Percentiles rank a stretch among this genome's conserved stretches.
Conservation (phyloP, 192 early-diverging fungal species). For the Dissophora globulifera region DNA sequence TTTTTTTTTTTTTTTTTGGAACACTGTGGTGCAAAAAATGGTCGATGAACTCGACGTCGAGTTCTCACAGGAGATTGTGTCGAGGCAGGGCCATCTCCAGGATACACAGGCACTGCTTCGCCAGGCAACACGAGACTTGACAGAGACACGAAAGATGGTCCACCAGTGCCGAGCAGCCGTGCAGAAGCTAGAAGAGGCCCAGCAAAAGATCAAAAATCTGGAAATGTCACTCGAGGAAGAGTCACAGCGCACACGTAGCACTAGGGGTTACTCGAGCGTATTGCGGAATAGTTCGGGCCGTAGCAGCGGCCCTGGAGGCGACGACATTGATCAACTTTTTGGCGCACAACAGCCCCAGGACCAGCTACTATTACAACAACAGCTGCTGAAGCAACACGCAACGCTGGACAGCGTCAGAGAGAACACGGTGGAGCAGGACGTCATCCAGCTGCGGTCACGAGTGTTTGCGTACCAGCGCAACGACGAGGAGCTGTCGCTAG, state of each 20-base stretch:
- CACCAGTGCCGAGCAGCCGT: slow-evolving; percentile 60
- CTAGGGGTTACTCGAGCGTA: slow-evolving; percentile 33
- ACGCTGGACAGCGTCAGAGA: slow-evolving; percentile 27
- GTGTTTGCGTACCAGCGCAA: slow-evolving; percentile 53
- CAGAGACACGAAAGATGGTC: slow-evolving; percentile 63
- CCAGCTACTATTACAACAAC: not conserved
- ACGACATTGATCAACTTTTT: slow-evolving; percentile 37
- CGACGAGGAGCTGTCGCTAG: slow-evolving; percentile 61
- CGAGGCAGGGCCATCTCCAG: slow-evolving; percentile 66
- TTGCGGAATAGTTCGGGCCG: slow-evolving; percentile 6
- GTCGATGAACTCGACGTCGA: slow-evolving; percentile 77
- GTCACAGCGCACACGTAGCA: slow-evolving; percentile 51
- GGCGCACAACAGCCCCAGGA: slow-evolving; percentile 4
- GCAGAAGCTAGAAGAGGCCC: slow-evolving; percentile 66
- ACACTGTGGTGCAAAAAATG: slow-evolving; percentile 70
- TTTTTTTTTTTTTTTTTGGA: slow-evolving; percentile 6
- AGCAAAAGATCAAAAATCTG: slow-evolving; percentile 68
- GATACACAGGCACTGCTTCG: slow-evolving; percentile 65
- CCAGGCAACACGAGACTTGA: slow-evolving; percentile 64
- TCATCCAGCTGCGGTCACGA: slow-evolving; percentile 50
- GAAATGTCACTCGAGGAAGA: slow-evolving; percentile 67
- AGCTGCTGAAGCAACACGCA: not conserved
- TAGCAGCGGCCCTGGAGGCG: too few relatives aligned
- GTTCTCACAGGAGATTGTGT: slow-evolving; percentile 66
- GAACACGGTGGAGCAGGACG: slow-evolving; percentile 29